Evolutionary conservation across 305 asterid species (phyloP).

Genomic region (Solanum hybrid): DNA sequence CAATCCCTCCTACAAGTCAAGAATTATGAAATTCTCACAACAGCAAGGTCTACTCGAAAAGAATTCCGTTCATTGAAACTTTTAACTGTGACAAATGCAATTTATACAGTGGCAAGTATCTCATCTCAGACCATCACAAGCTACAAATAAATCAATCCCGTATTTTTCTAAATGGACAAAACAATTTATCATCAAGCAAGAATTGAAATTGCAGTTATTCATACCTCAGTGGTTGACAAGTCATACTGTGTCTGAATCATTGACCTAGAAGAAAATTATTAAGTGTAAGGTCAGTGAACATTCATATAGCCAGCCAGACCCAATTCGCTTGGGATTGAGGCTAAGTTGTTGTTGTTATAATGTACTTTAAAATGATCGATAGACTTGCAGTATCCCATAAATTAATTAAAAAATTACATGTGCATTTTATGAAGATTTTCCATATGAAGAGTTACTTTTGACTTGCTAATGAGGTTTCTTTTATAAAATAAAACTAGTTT

Average conservation of each 20-base stretch:
- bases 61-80: neutral
- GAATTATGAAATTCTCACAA: neutral
- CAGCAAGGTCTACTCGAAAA: neutral
- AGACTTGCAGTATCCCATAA: neutral
- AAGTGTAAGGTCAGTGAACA: neutral
- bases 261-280: neutral
- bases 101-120: neutral
- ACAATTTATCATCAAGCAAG: neutral
- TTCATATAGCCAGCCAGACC: neutral
- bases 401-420: neutral
- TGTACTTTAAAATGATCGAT: neutral
- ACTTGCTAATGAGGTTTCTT: neutral
- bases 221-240: neutral
- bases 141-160: neutral
- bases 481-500: neutral
- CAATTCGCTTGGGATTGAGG: neutral
- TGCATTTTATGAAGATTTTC: neutral
- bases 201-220: neutral
- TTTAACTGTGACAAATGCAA: neutral
- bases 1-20: neutral
- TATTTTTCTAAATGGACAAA: neutral
- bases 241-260: neutral
- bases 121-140: slow-evolving; percentile 1
- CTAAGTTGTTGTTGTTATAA: neutral
- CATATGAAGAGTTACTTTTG: neutral